Conservation (phyloP, 345 rosid species). For the Carallia pectinifolia region DNA sequence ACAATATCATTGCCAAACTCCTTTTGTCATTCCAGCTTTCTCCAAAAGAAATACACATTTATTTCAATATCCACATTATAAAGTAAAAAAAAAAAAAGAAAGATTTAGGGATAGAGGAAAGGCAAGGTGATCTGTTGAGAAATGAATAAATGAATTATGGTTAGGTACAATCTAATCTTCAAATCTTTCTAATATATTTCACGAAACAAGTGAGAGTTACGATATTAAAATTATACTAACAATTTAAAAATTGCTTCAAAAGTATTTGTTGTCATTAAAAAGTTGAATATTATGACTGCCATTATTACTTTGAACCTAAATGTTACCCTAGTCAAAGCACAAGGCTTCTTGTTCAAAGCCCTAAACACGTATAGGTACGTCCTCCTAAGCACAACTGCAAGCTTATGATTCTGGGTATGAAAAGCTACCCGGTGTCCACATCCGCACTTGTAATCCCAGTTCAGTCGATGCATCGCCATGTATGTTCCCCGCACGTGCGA, state of each 20-base stretch:
- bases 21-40: slow-evolving; percentile 16
- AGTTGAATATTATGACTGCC: too few relatives aligned
- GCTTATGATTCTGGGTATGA: slow-evolving; percentile 6
- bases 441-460: background rate
- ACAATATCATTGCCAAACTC: slow-evolving; percentile 36
- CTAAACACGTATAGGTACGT: background rate
- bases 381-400: background rate
- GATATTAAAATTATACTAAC: too few relatives aligned
- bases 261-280: too few relatives aligned
- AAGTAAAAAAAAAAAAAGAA: background rate
- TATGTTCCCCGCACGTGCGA: background rate
- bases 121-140: too few relatives aligned
- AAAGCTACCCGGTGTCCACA: slow-evolving; percentile 18
- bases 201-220: too few relatives aligned
- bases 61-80: slow-evolving; percentile 10
- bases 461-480: slow-evolving; percentile 7
- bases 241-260: too few relatives aligned
- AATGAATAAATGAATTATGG: too few relatives aligned
- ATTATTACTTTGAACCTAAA: background rate
- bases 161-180: too few relatives aligned
- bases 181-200: too few relatives aligned
- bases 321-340: background rate
- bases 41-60: background rate
- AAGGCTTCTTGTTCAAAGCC: background rate
- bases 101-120: background rate